Evolutionary conservation across 164 flowering plant genomes (phyloP), one percentile per base, ranked within the genome.

Genomic region (Liriodendron chinense): DNA sequence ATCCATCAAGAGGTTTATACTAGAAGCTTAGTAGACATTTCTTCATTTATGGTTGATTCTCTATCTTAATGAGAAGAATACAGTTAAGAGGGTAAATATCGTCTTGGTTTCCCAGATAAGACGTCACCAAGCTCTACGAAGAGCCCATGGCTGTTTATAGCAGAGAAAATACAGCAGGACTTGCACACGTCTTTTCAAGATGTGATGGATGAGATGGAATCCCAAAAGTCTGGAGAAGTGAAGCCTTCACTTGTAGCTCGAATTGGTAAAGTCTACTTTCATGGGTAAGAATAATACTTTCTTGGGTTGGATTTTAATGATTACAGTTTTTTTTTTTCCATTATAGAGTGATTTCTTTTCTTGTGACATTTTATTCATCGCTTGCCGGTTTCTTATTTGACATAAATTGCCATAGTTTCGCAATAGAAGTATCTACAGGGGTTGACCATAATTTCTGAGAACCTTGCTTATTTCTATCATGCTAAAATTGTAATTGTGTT

Each of bases 261-360:
- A 72, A 70, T 86, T 69, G 89, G 90, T 12, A 86, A 80, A 74
- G 25, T 83, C 47, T 76, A 81, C 63, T 87, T 87, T 63, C 80
- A 76, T 68, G 72, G 81, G 90, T 84, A 77, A 75, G 75, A 23
- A 16, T n/a, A 53, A 53, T 12, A 34, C 59, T 56, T 5, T 8
- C 68, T 16, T 49, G 20, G 70, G 62, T 23, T 28, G 7, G 12
- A 25, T 28, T 68, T 28, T 56, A 28, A 7, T 9, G 25, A 23
- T 68, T 70, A 22, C 34, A 21, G 10, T 7, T 70, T 21, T 6
- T 13, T 22, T 10, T 50, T 13, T 70, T 8, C 12, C 22, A 70
- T 49, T 69, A 34, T 18, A 69, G 21, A 69, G 56, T 9, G 26
- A 5, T 2, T 26, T 64, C 4, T 62, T 18, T 71, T 26, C 47